Evolutionary conservation across 352 stramenopile species (phyloP).

Genomic region (Phytophthora ohioensis): DNA sequence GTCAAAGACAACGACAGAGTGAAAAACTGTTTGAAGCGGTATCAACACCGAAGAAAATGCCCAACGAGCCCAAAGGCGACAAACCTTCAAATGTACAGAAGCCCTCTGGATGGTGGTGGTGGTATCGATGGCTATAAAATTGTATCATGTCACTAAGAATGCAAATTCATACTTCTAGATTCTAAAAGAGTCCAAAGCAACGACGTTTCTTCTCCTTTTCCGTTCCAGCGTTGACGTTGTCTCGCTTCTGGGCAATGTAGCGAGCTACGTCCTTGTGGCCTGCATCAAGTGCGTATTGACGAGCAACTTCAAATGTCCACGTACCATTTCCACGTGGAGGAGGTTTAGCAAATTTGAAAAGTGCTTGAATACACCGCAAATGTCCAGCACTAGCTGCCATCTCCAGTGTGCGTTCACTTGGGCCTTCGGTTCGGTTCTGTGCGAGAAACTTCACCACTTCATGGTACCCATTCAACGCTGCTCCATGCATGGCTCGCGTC

Average conservation of each 20-base stretch:
- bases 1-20: conserved; percentile 30
- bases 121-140: conserved; percentile 35
- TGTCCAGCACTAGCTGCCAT: conserved; percentile 30
- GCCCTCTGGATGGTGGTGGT: conserved; percentile 33
- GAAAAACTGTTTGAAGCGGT: background rate
- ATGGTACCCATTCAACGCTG: conserved; percentile 37
- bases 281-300: conserved; percentile 11
- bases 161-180: conserved; percentile 3
- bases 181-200: conserved; percentile 28
- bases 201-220: conserved; percentile 4
- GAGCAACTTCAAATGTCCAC: conserved; percentile 28
- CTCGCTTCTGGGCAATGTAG: conserved; percentile 21
- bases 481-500: conserved; percentile 34
- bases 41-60: background rate
- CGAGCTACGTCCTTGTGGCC: conserved; percentile 26
- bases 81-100: conserved; percentile 18
- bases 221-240: background rate
- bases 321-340: conserved; percentile 17
- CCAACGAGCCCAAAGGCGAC: conserved; percentile 7
- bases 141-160: conserved; percentile 9
- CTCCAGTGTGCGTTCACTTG: conserved; percentile 21
- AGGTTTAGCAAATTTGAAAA: conserved; percentile 21
- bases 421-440: conserved; percentile 26
- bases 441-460: conserved; percentile 34
- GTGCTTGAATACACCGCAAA: conserved; percentile 29